Evolutionary conservation across 306 rosid species (phyloP).

Genomic region (Calophaca sinica): DNA sequence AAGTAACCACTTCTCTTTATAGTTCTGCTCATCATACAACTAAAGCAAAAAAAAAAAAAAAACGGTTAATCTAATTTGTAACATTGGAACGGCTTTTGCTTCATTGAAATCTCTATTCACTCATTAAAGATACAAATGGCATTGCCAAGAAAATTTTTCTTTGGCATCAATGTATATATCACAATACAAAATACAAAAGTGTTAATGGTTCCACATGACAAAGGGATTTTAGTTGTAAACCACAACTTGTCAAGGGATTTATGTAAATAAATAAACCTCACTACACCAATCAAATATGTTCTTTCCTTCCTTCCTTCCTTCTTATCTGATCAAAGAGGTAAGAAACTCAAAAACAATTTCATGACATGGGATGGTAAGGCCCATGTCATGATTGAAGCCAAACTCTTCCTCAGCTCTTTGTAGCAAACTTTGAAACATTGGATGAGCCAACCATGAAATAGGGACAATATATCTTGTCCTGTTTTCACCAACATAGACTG

Average conservation of each 20-base stretch:
- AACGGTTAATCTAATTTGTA: not conserved
- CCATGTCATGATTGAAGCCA: conserved; percentile 83
- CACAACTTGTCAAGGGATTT: conserved; percentile 7
- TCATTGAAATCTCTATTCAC: conserved; percentile 26
- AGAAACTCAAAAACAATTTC: conserved; percentile 70
- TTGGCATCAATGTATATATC: conserved; percentile 36
- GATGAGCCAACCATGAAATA: conserved; percentile 75
- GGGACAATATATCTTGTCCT: conserved; percentile 80
- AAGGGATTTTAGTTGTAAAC: conserved; percentile 13
- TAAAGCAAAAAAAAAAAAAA: not conserved
- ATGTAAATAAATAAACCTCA: conserved; percentile 19
- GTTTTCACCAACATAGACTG: conserved; percentile 86
- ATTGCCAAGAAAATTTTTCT: conserved; percentile 28
- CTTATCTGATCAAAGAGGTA: conserved; percentile 61
- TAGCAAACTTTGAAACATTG: conserved; percentile 75
- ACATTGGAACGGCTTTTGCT: conserved; percentile 20
- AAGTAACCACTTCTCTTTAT: too few species aligned
- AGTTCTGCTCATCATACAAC: too few species aligned
- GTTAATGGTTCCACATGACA: conserved; percentile 32
- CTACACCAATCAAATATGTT: not conserved
- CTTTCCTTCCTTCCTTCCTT: conserved; percentile 38
- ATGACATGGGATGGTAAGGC: conserved; percentile 85
- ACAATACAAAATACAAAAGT: conserved; percentile 34
- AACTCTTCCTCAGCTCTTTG: conserved; percentile 85
- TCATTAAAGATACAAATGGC: conserved; percentile 13